Percentiles rank a stretch among this genome's conserved stretches.
phyloP scores from a whole-genome alignment of 106 monocot genomes.

The Dioscorea dumetorum region DNA sequence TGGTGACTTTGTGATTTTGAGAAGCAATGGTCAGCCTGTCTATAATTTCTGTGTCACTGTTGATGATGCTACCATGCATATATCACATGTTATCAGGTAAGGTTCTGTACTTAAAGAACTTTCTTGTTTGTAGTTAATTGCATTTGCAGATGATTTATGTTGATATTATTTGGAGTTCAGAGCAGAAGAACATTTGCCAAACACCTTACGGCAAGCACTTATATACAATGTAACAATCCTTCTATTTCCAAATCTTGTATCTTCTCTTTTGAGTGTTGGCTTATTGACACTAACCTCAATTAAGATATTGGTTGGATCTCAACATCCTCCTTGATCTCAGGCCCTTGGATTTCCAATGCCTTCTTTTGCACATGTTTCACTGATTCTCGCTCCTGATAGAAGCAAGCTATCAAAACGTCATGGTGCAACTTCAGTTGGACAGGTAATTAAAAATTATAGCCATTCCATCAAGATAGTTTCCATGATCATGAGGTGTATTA shows the following conservation, averaged over 20 bases:
- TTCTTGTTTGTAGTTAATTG: neutral
- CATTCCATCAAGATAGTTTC: too few species aligned
- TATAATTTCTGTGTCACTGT: slow-evolving; percentile 99
- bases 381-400: slow-evolving; percentile 96
- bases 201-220: slow-evolving; percentile 90
- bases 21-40: slow-evolving; percentile 98
- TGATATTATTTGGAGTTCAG: slow-evolving; percentile 24
- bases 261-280: neutral
- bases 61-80: slow-evolving; percentile 96
- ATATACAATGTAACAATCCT: slow-evolving; percentile 70
- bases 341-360: slow-evolving; percentile 93
- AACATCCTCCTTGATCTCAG: slow-evolving; percentile 21
- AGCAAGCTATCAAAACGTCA: slow-evolving; percentile 99
- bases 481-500: too few species aligned
- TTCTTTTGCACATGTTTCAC: slow-evolving; percentile 93
- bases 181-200: slow-evolving; percentile 98
- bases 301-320: neutral
- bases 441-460: slow-evolving; percentile 35
- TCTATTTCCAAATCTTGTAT: neutral
- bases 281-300: too few species aligned
- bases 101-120: neutral
- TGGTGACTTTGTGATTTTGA: slow-evolving; percentile 93
- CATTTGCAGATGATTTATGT: neutral
- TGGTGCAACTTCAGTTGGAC: slow-evolving; percentile 99
- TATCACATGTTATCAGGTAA: slow-evolving; percentile 97